phyloP scores from a whole-genome alignment of 371 early-diverging fungal species.

The Mucor plumbeus region DNA sequence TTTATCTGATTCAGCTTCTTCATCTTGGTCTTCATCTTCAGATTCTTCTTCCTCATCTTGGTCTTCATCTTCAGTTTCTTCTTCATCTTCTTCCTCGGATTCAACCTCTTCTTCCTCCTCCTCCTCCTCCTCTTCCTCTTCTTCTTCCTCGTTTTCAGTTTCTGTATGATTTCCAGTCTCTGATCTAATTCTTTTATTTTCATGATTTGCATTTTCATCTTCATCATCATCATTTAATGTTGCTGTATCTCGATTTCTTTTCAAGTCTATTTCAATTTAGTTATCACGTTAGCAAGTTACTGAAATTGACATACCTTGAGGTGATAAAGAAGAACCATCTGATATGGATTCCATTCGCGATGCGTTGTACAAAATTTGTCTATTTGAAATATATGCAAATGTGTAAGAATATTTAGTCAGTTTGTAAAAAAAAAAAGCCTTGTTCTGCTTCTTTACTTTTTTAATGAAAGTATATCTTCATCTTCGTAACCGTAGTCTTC shows the following conservation, averaged over 20 bases:
- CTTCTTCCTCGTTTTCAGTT: constrained; percentile 1
- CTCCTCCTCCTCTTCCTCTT: constrained; percentile 2
- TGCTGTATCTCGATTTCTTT: constrained; percentile 21
- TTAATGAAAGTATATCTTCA: constrained; percentile 50
- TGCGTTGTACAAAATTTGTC: constrained; percentile 37
- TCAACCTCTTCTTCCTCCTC: constrained; percentile 1
- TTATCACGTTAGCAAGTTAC: neutral
- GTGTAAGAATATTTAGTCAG: constrained; percentile 4
- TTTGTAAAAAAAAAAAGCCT: constrained; percentile 7
- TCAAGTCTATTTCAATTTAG: constrained; percentile 2
- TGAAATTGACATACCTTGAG: neutral
- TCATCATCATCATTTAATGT: neutral
- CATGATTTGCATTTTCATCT: neutral
- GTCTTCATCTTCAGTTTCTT: constrained; percentile 23
- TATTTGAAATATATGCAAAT: constrained; percentile 5
- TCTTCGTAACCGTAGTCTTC: constrained; percentile 55
- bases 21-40: constrained; percentile 11
- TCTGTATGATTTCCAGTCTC: neutral
- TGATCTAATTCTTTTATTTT: neutral
- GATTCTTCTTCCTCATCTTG: constrained; percentile 18
- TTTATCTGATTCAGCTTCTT: constrained; percentile 17
- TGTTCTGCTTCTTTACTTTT: constrained; percentile 38
- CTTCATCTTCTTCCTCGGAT: constrained; percentile 20
- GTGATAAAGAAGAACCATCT: constrained; percentile 19
- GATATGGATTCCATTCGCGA: constrained; percentile 15